phyloP scores from a whole-genome alignment of 352 stramenopile genomes.

The Pythium aquatile region DNA sequence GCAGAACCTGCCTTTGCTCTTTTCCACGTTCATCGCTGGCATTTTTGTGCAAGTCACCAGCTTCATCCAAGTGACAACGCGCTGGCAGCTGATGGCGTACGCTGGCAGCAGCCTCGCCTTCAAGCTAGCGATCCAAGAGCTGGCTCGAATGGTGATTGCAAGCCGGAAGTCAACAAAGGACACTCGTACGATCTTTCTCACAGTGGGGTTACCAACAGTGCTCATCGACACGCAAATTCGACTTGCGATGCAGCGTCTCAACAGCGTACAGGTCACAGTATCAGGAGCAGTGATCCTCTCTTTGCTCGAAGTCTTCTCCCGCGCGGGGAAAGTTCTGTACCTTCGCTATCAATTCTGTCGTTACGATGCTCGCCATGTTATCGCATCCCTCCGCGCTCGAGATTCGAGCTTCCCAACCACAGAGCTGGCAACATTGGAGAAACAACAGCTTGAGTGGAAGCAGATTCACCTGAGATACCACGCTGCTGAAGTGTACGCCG shows the following conservation, averaged over 20 bases:
- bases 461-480: slow-evolving; percentile 12
- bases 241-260: slow-evolving; percentile 33
- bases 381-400: neutral
- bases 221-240: slow-evolving; percentile 48
- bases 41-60: slow-evolving; percentile 32
- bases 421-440: neutral
- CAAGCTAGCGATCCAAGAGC: slow-evolving; percentile 41
- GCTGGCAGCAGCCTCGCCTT: slow-evolving; percentile 29
- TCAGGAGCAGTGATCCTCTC: slow-evolving; percentile 32
- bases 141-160: slow-evolving; percentile 20
- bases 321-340: slow-evolving; percentile 28
- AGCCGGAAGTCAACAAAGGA: slow-evolving; percentile 30
- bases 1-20: slow-evolving; percentile 1
- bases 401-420: neutral
- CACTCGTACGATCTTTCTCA: slow-evolving; percentile 41
- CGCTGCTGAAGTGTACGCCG: slow-evolving; percentile 21
- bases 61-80: slow-evolving; percentile 16
- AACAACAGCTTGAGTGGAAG: slow-evolving; percentile 1
- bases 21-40: slow-evolving; percentile 20
- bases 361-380: slow-evolving; percentile 15
- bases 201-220: slow-evolving; percentile 37
- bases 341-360: slow-evolving; percentile 28
- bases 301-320: slow-evolving; percentile 32
- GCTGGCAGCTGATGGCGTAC: slow-evolving; percentile 24
- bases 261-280: slow-evolving; percentile 28